Conservation (phyloP, 306 rosid species). For the Rosa persica region DNA sequence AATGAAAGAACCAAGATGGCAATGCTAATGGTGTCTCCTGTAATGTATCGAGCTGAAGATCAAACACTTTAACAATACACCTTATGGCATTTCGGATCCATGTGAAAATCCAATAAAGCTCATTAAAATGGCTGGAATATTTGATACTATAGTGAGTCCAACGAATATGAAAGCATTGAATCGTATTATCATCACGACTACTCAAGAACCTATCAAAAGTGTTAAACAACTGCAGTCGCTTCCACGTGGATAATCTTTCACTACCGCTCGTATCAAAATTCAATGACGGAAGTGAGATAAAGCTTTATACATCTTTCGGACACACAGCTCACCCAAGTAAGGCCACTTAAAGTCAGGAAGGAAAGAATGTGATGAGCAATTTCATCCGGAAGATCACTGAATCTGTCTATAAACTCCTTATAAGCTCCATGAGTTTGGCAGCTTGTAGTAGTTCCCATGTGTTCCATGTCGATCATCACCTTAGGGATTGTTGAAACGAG, state of each 20-base stretch:
- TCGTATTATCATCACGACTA: neutral
- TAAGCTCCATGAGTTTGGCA: neutral
- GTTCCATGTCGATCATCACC: neutral
- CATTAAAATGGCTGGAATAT: neutral
- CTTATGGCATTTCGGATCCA: slow-evolving; percentile 1
- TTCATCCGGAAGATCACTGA: neutral
- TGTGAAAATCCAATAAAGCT: neutral
- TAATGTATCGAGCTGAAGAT: neutral
- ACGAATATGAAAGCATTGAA: neutral
- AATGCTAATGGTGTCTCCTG: neutral
- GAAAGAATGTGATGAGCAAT: neutral
- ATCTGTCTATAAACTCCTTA: neutral
- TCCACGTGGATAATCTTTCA: neutral
- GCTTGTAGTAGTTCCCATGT: neutral
- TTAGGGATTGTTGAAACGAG: neutral
- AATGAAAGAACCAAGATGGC: neutral
- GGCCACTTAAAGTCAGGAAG: neutral
- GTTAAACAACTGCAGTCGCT: neutral
- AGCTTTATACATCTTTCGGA: neutral
- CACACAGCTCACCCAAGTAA: neutral
- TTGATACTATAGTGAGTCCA: neutral
- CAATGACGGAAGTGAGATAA: neutral
- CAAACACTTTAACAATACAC: neutral
- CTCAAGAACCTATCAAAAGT: neutral
- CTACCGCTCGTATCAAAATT: neutral